These are phyloP conservation scores for Amyloporia xantha DNA, from an alignment of 768 basidiomycete genomes.

Conservation along the genomic window DNA sequence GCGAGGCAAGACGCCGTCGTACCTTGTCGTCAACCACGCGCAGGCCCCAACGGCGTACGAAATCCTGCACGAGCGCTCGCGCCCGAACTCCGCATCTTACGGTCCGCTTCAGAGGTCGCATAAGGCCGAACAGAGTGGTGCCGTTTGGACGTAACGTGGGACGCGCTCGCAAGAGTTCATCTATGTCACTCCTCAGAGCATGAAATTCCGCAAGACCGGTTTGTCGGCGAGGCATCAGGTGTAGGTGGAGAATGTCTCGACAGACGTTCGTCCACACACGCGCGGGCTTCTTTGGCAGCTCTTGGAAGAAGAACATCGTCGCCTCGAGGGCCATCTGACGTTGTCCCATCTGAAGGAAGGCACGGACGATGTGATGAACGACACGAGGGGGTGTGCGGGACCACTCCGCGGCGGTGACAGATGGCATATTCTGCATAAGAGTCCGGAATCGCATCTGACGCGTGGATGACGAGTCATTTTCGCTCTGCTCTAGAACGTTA, in stretches of 20 bases:
- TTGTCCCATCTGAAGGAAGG: conserved; percentile 33
- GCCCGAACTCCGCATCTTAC: conserved; percentile 53
- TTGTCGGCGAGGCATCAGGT: conserved; percentile 25
- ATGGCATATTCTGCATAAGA: conserved; percentile 38
- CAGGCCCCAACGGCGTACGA: conserved; percentile 50
- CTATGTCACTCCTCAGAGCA: conserved; percentile 37
- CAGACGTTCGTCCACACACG: conserved; percentile 29
- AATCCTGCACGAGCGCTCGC: conserved; percentile 35
- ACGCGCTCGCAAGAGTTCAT: conserved; percentile 39
- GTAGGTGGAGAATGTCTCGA: conserved; percentile 50
- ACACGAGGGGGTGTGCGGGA: conserved; percentile 34
- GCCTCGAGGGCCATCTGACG: conserved; percentile 17
- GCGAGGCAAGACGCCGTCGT: conserved; percentile 46
- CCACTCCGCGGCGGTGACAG: conserved; percentile 28
- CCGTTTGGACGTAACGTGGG: conserved; percentile 48
- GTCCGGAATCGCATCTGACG: conserved; percentile 12
- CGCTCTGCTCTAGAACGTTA: too few relatives aligned
- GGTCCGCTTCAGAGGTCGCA: conserved; percentile 43
- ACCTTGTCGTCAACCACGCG: conserved; percentile 51
- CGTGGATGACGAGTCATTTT: not conserved
- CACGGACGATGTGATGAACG: conserved; percentile 38
- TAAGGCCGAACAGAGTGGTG: conserved; percentile 51
- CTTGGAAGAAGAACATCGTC: conserved; percentile 41
- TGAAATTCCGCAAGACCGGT: conserved; percentile 38
- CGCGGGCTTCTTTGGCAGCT: conserved; percentile 39